These are phyloP conservation scores for Verruconis gallopava DNA, from an alignment of 2,329 filamentous ascomycete species.

Conservation along the genomic window DNA sequence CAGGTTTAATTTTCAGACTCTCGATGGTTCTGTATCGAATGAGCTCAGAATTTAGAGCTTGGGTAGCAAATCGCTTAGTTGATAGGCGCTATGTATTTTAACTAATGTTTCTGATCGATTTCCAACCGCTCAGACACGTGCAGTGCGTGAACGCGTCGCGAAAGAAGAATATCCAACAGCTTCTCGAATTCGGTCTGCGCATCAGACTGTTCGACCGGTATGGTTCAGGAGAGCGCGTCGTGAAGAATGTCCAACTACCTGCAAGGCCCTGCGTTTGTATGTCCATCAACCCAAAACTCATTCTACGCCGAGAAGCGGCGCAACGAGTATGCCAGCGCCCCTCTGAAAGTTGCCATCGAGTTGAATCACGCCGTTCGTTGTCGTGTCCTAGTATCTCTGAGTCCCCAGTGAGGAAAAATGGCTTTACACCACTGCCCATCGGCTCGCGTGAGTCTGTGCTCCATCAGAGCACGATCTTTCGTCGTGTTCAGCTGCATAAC, in stretches of 20 bases:
- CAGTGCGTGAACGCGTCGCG: slow-evolving; percentile 16
- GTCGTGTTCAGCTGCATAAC: slow-evolving; percentile 8
- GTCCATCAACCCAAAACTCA: slow-evolving; percentile 23
- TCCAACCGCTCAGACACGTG: slow-evolving; percentile 5
- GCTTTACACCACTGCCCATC: slow-evolving; percentile 7
- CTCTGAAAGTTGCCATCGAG: slow-evolving; percentile 26
- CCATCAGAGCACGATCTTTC: slow-evolving; percentile 4
- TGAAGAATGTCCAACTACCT: slow-evolving; percentile 13
- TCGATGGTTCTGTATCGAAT: not conserved
- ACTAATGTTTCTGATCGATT: too few species aligned
- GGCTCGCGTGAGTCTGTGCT: slow-evolving; percentile 3
- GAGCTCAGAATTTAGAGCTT: not conserved
- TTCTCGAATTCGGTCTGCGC: slow-evolving; percentile 25
- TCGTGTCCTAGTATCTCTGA: slow-evolving; percentile 7
- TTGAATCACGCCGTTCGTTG: slow-evolving; percentile 26
- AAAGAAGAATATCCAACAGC: slow-evolving; percentile 22
- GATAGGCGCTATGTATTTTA: not conserved
- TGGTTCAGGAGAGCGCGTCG: not conserved
- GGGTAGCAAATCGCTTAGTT: not conserved
- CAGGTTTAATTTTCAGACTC: not conserved
- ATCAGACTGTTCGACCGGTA: slow-evolving; percentile 11
- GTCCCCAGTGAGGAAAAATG: slow-evolving; percentile 10
- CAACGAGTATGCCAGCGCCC: slow-evolving; percentile 24
- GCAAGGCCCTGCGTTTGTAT: slow-evolving; percentile 25
- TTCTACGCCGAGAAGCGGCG: slow-evolving; percentile 24